Evolutionary conservation across 108 stramenopile species (phyloP).

Genomic region (Skeletonema menzelii): DNA sequence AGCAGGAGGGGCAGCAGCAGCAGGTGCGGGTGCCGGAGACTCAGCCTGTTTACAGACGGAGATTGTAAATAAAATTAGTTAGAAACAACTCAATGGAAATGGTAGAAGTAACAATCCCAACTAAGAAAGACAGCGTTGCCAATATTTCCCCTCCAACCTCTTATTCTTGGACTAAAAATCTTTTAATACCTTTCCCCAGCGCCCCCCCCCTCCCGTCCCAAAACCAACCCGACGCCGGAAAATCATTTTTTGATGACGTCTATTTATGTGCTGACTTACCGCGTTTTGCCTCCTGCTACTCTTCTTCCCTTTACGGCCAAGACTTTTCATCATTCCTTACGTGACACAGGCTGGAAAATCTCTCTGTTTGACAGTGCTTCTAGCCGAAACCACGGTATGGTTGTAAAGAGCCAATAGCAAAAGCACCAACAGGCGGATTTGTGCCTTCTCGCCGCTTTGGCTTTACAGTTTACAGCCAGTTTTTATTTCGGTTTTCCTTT

Average conservation of each 20-base stretch:
- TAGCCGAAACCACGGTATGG: background rate
- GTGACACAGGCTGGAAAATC: background rate
- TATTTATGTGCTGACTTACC: background rate
- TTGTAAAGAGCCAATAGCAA: no score
- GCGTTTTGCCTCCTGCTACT: constrained; percentile 1
- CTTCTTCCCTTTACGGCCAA: constrained; percentile 3
- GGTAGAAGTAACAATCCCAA: background rate
- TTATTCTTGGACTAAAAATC: background rate
- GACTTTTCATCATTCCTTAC: constrained; percentile 4
- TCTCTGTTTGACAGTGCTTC: background rate
- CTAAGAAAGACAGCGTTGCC: background rate
- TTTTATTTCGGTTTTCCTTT: no score
- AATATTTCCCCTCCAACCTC: background rate
- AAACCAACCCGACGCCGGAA: background rate
- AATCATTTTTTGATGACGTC: background rate
- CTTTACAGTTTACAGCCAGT: no score
- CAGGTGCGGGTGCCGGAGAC: constrained; percentile 24
- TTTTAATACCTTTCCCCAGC: background rate
- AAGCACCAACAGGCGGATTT: background rate
- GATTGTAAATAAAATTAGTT: background rate
- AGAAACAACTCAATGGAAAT: background rate
- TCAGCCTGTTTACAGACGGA: background rate
- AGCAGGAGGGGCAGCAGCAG: constrained; percentile 2
- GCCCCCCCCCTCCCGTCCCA: background rate
- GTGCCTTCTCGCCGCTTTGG: no score